Evolutionary conservation across 192 early-diverging fungal species (phyloP).

Genomic region (Mortierella claussenii): DNA sequence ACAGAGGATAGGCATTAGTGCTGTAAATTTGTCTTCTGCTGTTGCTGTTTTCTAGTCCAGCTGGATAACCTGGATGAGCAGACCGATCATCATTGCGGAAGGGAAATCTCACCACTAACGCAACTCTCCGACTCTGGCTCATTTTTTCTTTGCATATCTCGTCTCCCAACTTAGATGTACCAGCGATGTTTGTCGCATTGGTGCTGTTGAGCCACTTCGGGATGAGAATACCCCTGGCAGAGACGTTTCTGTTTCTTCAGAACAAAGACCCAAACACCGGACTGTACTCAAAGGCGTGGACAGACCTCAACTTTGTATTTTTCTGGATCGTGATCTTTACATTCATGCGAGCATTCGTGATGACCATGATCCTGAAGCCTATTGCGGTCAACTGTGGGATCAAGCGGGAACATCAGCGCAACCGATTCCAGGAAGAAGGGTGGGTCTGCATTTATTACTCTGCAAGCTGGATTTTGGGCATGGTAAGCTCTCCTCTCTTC

Average conservation of each 20-base stretch:
- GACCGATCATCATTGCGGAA: too few relatives aligned
- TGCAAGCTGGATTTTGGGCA: slow-evolving; percentile 63
- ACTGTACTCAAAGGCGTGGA: slow-evolving; percentile 64
- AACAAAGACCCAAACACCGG: slow-evolving; percentile 47
- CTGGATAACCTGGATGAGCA: too few relatives aligned
- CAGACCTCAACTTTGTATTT: slow-evolving; percentile 70
- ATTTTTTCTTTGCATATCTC: too few relatives aligned
- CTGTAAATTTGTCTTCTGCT: too few relatives aligned
- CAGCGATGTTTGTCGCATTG: slow-evolving; percentile 45
- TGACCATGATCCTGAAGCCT: slow-evolving; percentile 62
- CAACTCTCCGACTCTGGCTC: too few relatives aligned
- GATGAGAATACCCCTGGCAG: slow-evolving; percentile 19
- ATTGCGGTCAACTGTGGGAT: slow-evolving; percentile 39
- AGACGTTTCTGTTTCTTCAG: slow-evolving; percentile 47
- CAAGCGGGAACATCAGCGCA: slow-evolving; percentile 49
- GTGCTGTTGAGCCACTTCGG: slow-evolving; percentile 51
- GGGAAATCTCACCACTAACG: too few relatives aligned
- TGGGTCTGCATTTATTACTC: slow-evolving; percentile 79
- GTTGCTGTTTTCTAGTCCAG: too few relatives aligned
- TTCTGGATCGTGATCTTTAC: slow-evolving; percentile 76
- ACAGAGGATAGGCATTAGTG: too few relatives aligned
- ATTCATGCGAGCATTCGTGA: slow-evolving; percentile 64
- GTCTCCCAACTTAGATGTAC: too few relatives aligned
- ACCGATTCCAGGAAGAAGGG: slow-evolving; percentile 76
- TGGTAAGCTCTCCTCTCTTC: slow-evolving; percentile 63